A percentile compares a stretch with the other conserved stretches of the same genome.
phyloP scores from a whole-genome alignment of 257 asterid species.

The Solanum virginianum region DNA sequence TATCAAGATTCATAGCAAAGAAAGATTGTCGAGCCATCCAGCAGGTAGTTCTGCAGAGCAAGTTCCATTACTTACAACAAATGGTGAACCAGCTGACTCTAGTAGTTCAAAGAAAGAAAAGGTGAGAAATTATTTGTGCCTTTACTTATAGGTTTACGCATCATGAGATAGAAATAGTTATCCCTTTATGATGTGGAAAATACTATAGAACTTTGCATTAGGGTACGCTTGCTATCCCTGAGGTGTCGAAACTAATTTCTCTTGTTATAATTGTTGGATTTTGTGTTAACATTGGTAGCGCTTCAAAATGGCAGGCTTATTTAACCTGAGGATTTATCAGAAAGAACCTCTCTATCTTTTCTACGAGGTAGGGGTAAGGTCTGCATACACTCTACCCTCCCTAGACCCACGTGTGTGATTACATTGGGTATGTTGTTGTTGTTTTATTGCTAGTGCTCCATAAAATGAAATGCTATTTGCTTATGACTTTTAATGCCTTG shows the following conservation, averaged over 20 bases:
- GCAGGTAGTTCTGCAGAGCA: conserved; percentile 40
- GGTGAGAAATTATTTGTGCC: conserved; percentile 21
- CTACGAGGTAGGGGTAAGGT: too few relatives aligned
- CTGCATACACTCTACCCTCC: too few relatives aligned
- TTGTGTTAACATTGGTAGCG: neutral
- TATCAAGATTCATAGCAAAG: conserved; percentile 28
- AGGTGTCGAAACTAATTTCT: neutral
- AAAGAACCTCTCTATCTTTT: too few relatives aligned
- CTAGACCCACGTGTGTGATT: too few relatives aligned
- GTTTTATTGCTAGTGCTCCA: neutral
- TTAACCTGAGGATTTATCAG: too few relatives aligned
- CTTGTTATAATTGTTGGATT: neutral
- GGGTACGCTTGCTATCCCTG: neutral
- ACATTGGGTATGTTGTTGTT: too few relatives aligned
- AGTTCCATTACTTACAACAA: conserved; percentile 57
- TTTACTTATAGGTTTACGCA: neutral
- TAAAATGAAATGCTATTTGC: neutral
- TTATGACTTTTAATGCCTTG: neutral
- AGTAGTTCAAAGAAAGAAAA: conserved; percentile 22
- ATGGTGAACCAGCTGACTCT: conserved; percentile 27
- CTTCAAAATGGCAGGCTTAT: neutral
- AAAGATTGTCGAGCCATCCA: conserved; percentile 9
- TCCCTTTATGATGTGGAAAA: neutral
- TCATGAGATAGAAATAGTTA: neutral
- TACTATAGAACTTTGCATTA: neutral